Evolutionary conservation across 148 eudicot genomes (phyloP), one percentile per base, ranked within the genome.

Genomic region (Chenopodium berlandieri): DNA sequence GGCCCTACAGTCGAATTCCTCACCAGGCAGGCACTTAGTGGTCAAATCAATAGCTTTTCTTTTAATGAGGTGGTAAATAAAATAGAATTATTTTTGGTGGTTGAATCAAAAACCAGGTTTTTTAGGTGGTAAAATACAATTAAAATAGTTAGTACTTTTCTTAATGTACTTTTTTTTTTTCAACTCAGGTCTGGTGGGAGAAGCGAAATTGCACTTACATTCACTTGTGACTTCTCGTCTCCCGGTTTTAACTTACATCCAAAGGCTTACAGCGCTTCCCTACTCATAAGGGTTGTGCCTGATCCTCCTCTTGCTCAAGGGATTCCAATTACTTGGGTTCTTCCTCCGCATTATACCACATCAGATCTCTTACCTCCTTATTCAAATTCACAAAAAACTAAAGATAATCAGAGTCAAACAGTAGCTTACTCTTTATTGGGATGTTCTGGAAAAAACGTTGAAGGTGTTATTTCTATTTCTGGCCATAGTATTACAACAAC

Each of bases 261-360:
- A 5, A 86, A 80, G 78, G 78, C 88, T 44, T 94, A 94, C 75
- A 87, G 81, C 80, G 92, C 98, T 62, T 83, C 90, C 71, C 54
- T 90, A 54, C 80, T 91, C 71, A 70, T 94, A 70, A 83, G 78
- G 82, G 98, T 94, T 65, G 89, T 94, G 73, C 80, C 98, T 71
- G 91, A 93, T 81, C 98, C 89, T 83, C 95, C 98, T 62, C 94
- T 94, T 83, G 90, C 98, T 83, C 92, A 84, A 75, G 98, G 97
- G 83, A 86, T 88, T 81, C 90, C 94, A 52, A 83, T 90, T n/a
- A 94, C 98, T 48, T 94, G 98, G 98, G 82, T 92, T 85, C 95
- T 94, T 76, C 98, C 98, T 82, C 92, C 97, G 72, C 88, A 93
- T 86, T 91, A 94, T 85, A 90, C 88, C 72, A 81, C 98, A 37